These are phyloP conservation scores for Saccharomycopsis oosterbeekiorum DNA, from an alignment of 805 yeast species.

Conservation along the genomic window DNA sequence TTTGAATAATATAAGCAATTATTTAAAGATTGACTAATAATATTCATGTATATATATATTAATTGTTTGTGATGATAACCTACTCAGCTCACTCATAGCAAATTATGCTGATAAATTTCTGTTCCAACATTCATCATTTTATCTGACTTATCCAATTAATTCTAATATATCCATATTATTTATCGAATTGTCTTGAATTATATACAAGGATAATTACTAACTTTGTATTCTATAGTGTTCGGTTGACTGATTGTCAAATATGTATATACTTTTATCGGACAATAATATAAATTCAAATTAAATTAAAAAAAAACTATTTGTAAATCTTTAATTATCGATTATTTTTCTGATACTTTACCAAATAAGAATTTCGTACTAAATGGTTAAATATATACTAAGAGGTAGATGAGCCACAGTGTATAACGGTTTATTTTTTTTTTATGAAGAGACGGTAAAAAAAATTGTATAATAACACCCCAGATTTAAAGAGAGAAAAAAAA, in stretches of 20 bases:
- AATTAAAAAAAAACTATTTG: no score
- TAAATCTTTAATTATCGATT: no score
- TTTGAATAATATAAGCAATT: no score
- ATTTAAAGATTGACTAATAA: background rate
- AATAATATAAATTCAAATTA: no score
- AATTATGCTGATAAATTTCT: slow-evolving; percentile 30
- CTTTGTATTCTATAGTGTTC: background rate
- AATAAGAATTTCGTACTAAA: no score
- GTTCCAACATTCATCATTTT: slow-evolving; percentile 34
- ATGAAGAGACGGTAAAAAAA: no score
- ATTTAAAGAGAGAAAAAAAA: background rate
- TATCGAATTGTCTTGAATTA: background rate
- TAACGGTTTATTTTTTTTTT: no score
- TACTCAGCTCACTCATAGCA: slow-evolving; percentile 36
- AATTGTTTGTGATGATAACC: slow-evolving; percentile 27
- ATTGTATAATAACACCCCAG: no score
- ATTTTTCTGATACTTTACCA: no score
- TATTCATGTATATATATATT: background rate
- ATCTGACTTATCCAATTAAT: slow-evolving; percentile 20
- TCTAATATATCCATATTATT: background rate
- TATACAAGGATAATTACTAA: background rate
- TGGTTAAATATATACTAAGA: no score
- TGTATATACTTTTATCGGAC: no score
- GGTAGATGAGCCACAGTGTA: no score
- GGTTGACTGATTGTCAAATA: background rate